phyloP scores from a whole-genome alignment of 2,329 filamentous ascomycete species.

The Didymella keratinophila region DNA sequence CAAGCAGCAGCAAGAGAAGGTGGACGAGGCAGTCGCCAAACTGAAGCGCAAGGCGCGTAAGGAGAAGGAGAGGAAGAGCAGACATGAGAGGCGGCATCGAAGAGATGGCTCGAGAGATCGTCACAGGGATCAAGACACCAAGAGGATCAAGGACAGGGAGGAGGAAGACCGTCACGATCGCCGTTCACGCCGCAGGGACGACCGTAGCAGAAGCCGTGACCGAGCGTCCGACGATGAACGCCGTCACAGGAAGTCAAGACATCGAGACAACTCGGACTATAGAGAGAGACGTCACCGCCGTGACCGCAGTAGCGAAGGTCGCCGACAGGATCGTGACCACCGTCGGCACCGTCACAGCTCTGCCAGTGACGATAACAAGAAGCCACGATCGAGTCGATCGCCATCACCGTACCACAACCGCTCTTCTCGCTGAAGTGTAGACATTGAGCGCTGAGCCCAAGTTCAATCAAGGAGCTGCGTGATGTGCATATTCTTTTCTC shows the following conservation, averaged over 20 bases:
- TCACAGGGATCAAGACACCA: slow-evolving; percentile 30
- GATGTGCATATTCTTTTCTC: neutral
- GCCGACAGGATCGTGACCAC: slow-evolving; percentile 9
- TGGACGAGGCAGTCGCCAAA: slow-evolving; percentile 72
- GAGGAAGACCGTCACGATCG: slow-evolving; percentile 21
- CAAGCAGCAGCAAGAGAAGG: slow-evolving; percentile 88
- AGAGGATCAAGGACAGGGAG: slow-evolving; percentile 32
- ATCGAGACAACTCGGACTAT: slow-evolving; percentile 24
- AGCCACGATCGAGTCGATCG: slow-evolving; percentile 17
- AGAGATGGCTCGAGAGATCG: slow-evolving; percentile 38
- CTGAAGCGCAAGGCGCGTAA: slow-evolving; percentile 58
- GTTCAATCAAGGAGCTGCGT: neutral
- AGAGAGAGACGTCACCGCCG: slow-evolving; percentile 23
- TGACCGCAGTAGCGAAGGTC: slow-evolving; percentile 22
- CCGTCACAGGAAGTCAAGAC: slow-evolving; percentile 14
- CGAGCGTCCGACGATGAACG: slow-evolving; percentile 24
- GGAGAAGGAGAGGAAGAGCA: slow-evolving; percentile 55
- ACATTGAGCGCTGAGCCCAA: neutral
- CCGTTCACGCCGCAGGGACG: slow-evolving; percentile 24
- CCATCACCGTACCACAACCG: slow-evolving; percentile 11
- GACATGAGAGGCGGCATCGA: slow-evolving; percentile 35
- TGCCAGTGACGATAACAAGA: slow-evolving; percentile 18
- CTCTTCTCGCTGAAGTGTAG: neutral
- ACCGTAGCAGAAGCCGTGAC: slow-evolving; percentile 28
- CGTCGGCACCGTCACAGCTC: slow-evolving; percentile 27